A percentile compares a stretch with the other conserved stretches of the same genome.
phyloP scores from a whole-genome alignment of 2,329 filamentous ascomycete species.

The Colletotrichum tropicale region DNA sequence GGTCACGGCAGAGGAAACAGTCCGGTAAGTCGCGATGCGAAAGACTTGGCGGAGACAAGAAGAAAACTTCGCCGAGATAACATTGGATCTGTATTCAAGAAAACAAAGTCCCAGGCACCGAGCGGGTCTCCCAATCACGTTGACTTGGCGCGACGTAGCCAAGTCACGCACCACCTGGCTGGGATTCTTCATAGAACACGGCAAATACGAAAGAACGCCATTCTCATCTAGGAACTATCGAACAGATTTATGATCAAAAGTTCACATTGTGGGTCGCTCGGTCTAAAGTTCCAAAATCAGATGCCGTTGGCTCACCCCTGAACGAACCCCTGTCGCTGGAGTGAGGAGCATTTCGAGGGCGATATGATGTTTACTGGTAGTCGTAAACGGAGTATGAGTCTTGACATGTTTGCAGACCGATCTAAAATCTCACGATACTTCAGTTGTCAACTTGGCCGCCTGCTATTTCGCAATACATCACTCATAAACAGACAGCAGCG shows the following conservation, averaged over 20 bases:
- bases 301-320: neutral
- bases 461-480: neutral
- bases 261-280: neutral
- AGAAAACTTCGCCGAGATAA: neutral
- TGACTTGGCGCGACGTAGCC: neutral
- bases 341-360: neutral
- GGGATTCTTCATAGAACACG: neutral
- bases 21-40: neutral
- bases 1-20: neutral
- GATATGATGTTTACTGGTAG: neutral
- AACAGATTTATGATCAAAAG: neutral
- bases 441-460: neutral
- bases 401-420: neutral
- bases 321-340: neutral
- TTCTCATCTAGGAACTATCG: neutral
- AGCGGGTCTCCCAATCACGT: neutral
- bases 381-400: neutral
- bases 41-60: neutral
- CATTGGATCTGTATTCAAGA: neutral
- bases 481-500: neutral
- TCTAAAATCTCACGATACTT: neutral
- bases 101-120: neutral
- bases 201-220: neutral
- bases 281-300: neutral
- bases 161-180: neutral